A percentile compares a stretch with the other conserved stretches of the same genome.
These are phyloP conservation scores for Lipomyces starkeyi DNA, from an alignment of 805 yeast species.

Conservation along the genomic window DNA sequence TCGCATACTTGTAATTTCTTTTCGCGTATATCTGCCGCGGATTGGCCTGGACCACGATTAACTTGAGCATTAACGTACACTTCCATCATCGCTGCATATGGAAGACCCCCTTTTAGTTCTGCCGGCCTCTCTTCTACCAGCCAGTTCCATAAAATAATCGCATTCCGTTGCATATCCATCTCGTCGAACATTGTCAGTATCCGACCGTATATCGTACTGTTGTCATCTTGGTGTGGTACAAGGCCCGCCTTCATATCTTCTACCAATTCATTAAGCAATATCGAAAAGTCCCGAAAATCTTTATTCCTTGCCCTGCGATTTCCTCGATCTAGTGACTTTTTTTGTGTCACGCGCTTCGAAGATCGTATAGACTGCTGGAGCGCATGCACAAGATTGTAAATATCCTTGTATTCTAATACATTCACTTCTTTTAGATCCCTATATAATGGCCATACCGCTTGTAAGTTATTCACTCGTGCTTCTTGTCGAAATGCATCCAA, in stretches of 20 bases:
- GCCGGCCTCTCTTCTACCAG: background rate
- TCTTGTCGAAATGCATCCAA: slow-evolving; percentile 5
- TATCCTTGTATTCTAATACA: background rate
- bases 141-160: slow-evolving; percentile 24
- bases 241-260: background rate
- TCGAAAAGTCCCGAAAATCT: background rate
- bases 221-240: background rate
- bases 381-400: background rate
- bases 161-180: slow-evolving; percentile 10
- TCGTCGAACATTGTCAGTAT: slow-evolving; percentile 17
- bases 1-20: slow-evolving; percentile 8
- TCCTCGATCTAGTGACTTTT: background rate
- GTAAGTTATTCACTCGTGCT: background rate
- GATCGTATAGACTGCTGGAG: slow-evolving; percentile 1
- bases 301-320: slow-evolving; percentile 5
- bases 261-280: background rate
- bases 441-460: slow-evolving; percentile 11
- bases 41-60: background rate
- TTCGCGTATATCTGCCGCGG: slow-evolving; percentile 2
- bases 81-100: slow-evolving; percentile 24
- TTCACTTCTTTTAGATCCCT: background rate
- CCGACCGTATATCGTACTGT: background rate
- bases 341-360: background rate
- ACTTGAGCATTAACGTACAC: slow-evolving; percentile 23
- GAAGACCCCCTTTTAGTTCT: slow-evolving; percentile 7